Conservation (phyloP, 228 moss, liverwort and hornwort genomes). For the Sphagnum magellanicum region DNA sequence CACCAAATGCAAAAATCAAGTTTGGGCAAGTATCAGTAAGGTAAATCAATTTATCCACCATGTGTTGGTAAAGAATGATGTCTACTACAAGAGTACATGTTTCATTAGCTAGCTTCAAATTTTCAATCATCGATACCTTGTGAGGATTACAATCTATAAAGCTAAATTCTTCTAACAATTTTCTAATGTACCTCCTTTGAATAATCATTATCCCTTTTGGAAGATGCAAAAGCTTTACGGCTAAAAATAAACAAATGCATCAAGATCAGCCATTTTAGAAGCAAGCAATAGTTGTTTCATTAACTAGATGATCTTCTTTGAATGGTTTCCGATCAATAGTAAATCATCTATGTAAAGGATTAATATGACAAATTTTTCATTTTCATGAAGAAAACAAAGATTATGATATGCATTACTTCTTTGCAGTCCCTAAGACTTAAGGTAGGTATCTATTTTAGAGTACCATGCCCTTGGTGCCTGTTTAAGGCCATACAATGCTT, state of each 20-base stretch:
- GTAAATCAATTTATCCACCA: not conserved
- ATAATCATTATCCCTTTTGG: not conserved
- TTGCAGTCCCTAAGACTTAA: not conserved
- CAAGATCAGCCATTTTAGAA: constrained; percentile 5
- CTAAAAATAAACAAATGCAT: not conserved
- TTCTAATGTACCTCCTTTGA: not conserved
- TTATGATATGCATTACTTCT: not conserved
- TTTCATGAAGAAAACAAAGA: not conserved
- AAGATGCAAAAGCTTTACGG: not conserved
- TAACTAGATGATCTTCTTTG: not conserved
- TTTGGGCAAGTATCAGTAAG: not conserved
- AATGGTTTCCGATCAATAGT: not conserved
- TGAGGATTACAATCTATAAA: not conserved
- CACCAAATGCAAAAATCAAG: not conserved
- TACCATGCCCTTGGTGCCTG: not conserved
- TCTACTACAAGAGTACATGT: not conserved
- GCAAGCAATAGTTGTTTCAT: not conserved
- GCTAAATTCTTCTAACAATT: not conserved
- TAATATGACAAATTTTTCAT: not conserved
- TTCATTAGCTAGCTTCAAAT: not conserved
- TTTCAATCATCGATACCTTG: not conserved
- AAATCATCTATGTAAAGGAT: constrained; percentile 1
- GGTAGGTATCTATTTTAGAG: not conserved
- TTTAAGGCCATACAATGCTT: constrained; percentile 3
- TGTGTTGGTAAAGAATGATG: not conserved